Evolutionary conservation across 495 filamentous ascomycete species (phyloP), one percentile per base, ranked within the genome.

Genomic region (Penicillium longicatenatum): DNA sequence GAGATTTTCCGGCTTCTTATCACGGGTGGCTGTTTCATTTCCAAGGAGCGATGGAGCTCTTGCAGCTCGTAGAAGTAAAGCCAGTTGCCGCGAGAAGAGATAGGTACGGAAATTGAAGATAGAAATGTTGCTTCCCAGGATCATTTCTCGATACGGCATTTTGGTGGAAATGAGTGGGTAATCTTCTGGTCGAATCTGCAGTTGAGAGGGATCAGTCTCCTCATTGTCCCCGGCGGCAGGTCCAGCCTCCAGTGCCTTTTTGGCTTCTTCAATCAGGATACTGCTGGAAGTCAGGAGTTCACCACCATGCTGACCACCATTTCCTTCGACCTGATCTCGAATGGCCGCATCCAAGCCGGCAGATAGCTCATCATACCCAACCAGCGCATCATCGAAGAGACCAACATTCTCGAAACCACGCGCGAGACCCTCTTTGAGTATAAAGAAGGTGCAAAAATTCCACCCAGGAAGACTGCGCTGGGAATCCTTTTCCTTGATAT

Each of bases 381-480:
- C 87, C 41, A 98, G 75, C 10, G 94, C 93, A 79, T 98, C 94
- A 69, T 98, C 94, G 41, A 97, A 91, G 22, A 98, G 76, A 7
- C 95, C 95, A 12, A 97, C 93, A 70, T 90, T 97, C 71, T 98
- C 94, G 68, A 98, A 97, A 0, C 92, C 95, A 55, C 89, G 82
- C 5, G 93, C 92, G 42, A 98, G 79, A 5, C 94, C 94, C 68
- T 98, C 94, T 64, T 98, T 98, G 16, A 98, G 79, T 20, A 98
- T 90, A 67, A 98, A 98, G 68, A 97, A 98, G 1, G 95, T 98
- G 70, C 93, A 97, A 67, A 98, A 98, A 67, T 98, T 98, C 94
- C 95, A 98, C 0, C 94, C 94, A 4, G 95, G 94, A 21, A 98
- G 74, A 42, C 79, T 84, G 42, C 93, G 85, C 75, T 97, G 93